phyloP scores from a whole-genome alignment of 352 stramenopile genomes.

The Albugo laibachii region DNA sequence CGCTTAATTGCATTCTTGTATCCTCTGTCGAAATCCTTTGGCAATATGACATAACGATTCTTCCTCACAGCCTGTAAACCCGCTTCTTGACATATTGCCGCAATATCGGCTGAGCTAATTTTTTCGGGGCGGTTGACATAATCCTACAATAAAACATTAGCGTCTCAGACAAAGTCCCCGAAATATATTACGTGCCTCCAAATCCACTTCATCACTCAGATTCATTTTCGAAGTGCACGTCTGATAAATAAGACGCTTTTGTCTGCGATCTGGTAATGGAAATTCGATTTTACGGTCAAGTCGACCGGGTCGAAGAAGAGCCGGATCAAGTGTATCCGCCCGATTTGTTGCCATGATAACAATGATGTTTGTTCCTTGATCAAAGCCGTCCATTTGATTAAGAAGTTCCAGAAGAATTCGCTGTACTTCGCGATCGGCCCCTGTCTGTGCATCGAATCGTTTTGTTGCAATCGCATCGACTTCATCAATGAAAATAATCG shows the following conservation, averaged over 20 bases:
- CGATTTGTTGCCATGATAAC: conserved; percentile 99
- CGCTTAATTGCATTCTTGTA: conserved; percentile 99
- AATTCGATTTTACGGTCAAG: conserved; percentile 99
- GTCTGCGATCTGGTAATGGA: conserved; percentile 93
- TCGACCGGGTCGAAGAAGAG: conserved; percentile 92
- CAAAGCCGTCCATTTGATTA: conserved; percentile 99
- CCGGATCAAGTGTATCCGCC: conserved; percentile 97
- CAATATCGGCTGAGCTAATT: conserved; percentile 96
- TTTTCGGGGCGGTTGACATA: conserved; percentile 99
- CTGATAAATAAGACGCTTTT: conserved; percentile 99
- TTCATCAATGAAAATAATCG: conserved; percentile 99
- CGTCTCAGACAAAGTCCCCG: no score
- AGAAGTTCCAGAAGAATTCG: conserved; percentile 99
- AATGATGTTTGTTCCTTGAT: conserved; percentile 99
- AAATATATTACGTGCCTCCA: conserved; percentile 48
- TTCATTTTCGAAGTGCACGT: conserved; percentile 99
- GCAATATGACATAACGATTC: conserved; percentile 99
- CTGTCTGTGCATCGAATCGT: conserved; percentile 97
- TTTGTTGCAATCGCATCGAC: conserved; percentile 99
- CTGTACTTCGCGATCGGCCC: conserved; percentile 92
- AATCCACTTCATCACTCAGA: conserved; percentile 96
- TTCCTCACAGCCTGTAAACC: conserved; percentile 97
- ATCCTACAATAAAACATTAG: conserved; percentile 28
- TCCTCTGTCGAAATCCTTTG: conserved; percentile 98
- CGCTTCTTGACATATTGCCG: conserved; percentile 97